Conservation (phyloP, 768 basidiomycete genomes). For the Amanita rimosa region DNA sequence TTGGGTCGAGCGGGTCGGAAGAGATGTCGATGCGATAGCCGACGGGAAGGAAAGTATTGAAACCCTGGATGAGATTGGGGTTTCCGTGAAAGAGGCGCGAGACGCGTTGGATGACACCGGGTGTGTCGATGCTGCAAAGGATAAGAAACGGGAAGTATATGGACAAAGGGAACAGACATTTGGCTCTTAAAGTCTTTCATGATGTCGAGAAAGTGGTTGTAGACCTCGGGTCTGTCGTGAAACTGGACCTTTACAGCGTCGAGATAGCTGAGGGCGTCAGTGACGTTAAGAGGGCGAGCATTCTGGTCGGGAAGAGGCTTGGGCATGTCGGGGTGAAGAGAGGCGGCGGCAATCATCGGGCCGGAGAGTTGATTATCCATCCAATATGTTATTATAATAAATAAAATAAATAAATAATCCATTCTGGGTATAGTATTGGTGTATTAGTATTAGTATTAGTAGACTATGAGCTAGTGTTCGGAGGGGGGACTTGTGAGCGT, state of each 20-base stretch:
- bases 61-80: conserved; percentile 85
- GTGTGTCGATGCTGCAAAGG: conserved; percentile 79
- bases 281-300: conserved; percentile 75
- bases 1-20: conserved; percentile 54
- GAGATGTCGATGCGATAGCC: conserved; percentile 91
- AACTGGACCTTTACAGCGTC: conserved; percentile 93
- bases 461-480: conserved; percentile 13
- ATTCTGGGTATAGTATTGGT: not conserved
- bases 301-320: conserved; percentile 18
- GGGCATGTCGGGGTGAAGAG: conserved; percentile 4
- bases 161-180: conserved; percentile 37
- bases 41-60: conserved; percentile 93
- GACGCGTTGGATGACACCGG: conserved; percentile 93
- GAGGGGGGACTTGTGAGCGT: conserved; percentile 46
- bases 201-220: conserved; percentile 90
- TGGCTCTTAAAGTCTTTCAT: conserved; percentile 99
- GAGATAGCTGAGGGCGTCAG: conserved; percentile 87
- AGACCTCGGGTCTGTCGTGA: conserved; percentile 82
- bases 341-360: not conserved
- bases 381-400: not conserved
- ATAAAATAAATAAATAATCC: not conserved
- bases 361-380: not conserved
- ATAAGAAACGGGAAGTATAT: conserved; percentile 10
- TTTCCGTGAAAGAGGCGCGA: conserved; percentile 89
- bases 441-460: no score